A percentile compares a stretch with the other conserved stretches of the same genome.
Evolutionary conservation across 1,284 basidiomycete species (phyloP).

Genomic region (Grifola frondosa): DNA sequence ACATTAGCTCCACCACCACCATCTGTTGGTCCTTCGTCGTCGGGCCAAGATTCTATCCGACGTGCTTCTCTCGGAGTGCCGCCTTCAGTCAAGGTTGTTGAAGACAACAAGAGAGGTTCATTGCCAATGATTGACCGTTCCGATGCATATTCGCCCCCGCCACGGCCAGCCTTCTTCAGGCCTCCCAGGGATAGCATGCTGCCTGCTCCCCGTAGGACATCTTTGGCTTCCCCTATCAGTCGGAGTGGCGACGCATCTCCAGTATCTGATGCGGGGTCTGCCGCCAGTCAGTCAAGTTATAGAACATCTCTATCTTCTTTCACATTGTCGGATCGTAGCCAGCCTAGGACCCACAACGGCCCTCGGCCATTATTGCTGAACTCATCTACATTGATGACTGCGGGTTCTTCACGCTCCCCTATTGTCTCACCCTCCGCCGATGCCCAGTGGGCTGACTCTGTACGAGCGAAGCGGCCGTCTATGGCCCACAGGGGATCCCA

Average conservation of each 20-base stretch:
- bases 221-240: constrained; percentile 36
- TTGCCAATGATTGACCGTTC: constrained; percentile 41
- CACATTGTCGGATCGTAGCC: constrained; percentile 10
- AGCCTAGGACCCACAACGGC: constrained; percentile 28
- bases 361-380: constrained; percentile 59
- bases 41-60: constrained; percentile 15
- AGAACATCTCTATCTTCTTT: constrained; percentile 37
- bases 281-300: constrained; percentile 9
- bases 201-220: constrained; percentile 33
- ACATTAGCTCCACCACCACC: constrained; percentile 16
- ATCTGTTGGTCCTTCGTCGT: constrained; percentile 8
- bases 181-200: constrained; percentile 58
- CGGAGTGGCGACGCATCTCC: constrained; percentile 38
- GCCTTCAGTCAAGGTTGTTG: constrained; percentile 10
- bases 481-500: constrained; percentile 49
- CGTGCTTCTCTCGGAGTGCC: constrained; percentile 20
- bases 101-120: constrained; percentile 38
- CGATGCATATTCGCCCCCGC: constrained; percentile 50
- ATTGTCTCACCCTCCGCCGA: constrained; percentile 34
- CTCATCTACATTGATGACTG: constrained; percentile 44
- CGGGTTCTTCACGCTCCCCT: constrained; percentile 37
- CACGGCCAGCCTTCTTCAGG: constrained; percentile 57
- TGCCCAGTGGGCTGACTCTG: constrained; percentile 51
- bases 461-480: constrained; percentile 39
- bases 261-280: constrained; percentile 37